These are phyloP conservation scores for Yamagishiella unicocca DNA, from an alignment of 139 green algal species.

Conservation along the genomic window DNA sequence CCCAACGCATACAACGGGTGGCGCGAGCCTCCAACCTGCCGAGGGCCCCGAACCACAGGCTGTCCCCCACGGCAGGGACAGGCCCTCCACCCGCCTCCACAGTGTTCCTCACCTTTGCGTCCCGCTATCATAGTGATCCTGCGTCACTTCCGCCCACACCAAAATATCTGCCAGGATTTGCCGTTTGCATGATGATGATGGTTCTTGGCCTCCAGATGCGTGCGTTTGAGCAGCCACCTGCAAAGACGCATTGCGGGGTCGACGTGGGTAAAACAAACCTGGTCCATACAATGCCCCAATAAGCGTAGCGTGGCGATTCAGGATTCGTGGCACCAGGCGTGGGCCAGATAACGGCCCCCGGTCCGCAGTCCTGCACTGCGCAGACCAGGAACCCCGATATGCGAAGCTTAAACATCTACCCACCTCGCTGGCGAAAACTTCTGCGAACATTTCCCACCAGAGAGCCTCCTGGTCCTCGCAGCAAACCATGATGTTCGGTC, in stretches of 20 bases:
- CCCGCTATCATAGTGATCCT: conserved; percentile 58
- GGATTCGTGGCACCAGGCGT: too few species aligned
- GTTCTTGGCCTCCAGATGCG: conserved; percentile 5
- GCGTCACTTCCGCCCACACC: conserved; percentile 70
- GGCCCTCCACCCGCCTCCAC: background rate
- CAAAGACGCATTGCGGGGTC: too few species aligned
- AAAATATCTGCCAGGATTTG: conserved; percentile 72
- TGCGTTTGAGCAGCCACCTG: conserved; percentile 10
- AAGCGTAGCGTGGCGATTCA: too few species aligned
- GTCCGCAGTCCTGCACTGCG: too few species aligned
- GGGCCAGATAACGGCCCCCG: too few species aligned
- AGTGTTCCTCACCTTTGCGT: conserved; percentile 54
- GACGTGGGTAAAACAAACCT: too few species aligned
- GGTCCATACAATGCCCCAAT: too few species aligned
- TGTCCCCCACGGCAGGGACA: too few species aligned
- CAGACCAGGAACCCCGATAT: too few species aligned
- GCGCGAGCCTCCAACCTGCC: too few species aligned
- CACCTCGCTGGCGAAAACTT: conserved; percentile 59
- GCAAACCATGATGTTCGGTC: conserved; percentile 15
- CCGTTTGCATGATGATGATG: conserved; percentile 35
- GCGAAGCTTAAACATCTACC: background rate
- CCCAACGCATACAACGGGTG: too few species aligned
- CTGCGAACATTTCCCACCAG: conserved; percentile 58
- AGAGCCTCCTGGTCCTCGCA: conserved; percentile 48
- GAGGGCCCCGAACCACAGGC: too few species aligned